Base-by-base conservation (phyloP, 163 green algal genomes). In the Scenedesmus sp. region DNA sequence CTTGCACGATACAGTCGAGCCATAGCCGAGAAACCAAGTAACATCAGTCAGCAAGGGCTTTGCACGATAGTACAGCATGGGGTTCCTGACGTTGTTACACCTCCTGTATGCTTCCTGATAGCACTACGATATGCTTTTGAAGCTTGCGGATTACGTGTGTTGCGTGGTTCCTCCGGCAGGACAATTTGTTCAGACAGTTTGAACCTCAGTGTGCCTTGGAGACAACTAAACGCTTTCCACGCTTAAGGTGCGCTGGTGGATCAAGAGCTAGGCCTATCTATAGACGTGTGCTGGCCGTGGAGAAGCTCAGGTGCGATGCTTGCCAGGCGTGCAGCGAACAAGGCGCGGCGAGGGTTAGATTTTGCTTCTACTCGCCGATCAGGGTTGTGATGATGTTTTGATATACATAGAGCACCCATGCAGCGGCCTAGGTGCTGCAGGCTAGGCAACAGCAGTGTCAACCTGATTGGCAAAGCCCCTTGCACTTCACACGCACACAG, bases 21-120 rank as follows among this genome's bases (percentile, higher is more conserved):
- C 66, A 7, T 76, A 26, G 1, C 8, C 7, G 66, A 76, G 66
- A 76, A 0, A 76, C 66, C n/a, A 26, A 34, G 18, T 79, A 52
- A 52, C 70, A 76, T 76, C 66, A 76, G 16, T 76, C 16, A 79
- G 70, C 70, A 79, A 79, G 70, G 70, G 70, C 70, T 79, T 76
- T 79, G 70, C 52, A 23, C 70, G 70, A 79, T 52, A 20, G 70
- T 52, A 79, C 23, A 79, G 70, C 70, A 6, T 8, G 5, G 4
- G 13, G 23, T 46, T 46, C 70, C 23, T 18, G 70, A 4, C 5
- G 5, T 52, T 76, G 20, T 18, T n/a, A 3, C 5, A 79, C 5
- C 5, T 26, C 18, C 3, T 52, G 70, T 23, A n/a, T 1, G 5
- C 23, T 79, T 52, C 20, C 12, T 52, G 34, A 46, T 2, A 52